Evolutionary conservation across 805 yeast species (phyloP), one percentile per base, ranked within the genome.

Genomic region (Wickerhamomyces xylosicus): DNA sequence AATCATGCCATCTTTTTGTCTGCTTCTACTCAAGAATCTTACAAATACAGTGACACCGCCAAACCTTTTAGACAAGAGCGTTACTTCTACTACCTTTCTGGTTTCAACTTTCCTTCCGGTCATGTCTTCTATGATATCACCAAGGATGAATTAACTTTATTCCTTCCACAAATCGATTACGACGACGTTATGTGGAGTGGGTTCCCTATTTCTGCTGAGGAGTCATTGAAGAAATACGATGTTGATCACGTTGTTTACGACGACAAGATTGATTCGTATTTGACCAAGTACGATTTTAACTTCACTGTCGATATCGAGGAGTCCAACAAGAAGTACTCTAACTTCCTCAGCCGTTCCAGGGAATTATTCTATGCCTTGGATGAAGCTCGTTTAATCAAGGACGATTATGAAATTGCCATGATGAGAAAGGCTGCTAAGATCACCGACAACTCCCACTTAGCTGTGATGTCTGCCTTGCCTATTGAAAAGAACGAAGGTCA

Each of bases 121-220:
- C 80, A 75, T 48, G 71, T 85, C 1, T 61, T 82, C 18, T 90
- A 72, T 53, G 65, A 74, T 36, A 52, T 77, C 31, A 53, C 47
- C 3, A 48, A 58, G 6, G 85, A 79, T 34, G 68, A 74, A 38
- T 66, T 86, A 44, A 75, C 79, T 0, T 63, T 90, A 19, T 90
- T 82, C 53, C 65, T 92, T 37, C 97, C 97, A 1, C 73, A 82
- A 38, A 68, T 90, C 31, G 95, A 87, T 53, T 62, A 71, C 33
- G 97, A 92, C 34, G 96, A 85, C 54, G 82, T 90, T 33, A 82
- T 92, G 86, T 90, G 98, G 98, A 79, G 92, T 41, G 98, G 98
- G 0, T 54, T 81, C 59, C 98, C 98, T 5, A 46, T 85, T 38
- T 63, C 74, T 31, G 46, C 69, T 3, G 79, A 79, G 35, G 78